phyloP scores from a whole-genome alignment of 345 rosid species.

The Sonneratia alba region DNA sequence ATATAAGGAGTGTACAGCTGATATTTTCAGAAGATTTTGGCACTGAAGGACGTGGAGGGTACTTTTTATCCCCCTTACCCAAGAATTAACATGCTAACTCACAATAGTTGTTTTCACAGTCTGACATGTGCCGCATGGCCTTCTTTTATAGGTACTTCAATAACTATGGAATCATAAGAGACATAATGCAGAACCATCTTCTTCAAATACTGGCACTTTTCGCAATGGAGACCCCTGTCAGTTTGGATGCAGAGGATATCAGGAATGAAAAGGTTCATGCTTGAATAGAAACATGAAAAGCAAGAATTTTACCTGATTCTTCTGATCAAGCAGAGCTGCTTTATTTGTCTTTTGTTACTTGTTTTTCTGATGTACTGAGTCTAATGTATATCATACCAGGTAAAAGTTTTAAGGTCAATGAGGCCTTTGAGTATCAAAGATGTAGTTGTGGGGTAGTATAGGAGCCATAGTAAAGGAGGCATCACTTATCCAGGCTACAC shows the following conservation, averaged over 20 bases:
- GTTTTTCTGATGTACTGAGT: slow-evolving; percentile 6
- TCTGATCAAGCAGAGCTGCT: neutral
- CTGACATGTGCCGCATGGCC: neutral
- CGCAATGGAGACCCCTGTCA: slow-evolving; percentile 99
- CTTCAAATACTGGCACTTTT: slow-evolving; percentile 96
- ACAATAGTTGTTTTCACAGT: neutral
- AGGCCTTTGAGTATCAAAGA: slow-evolving; percentile 75
- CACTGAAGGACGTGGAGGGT: slow-evolving; percentile 99
- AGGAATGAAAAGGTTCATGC: slow-evolving; percentile 79
- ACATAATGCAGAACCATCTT: slow-evolving; percentile 98
- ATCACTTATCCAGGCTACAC: slow-evolving; percentile 69
- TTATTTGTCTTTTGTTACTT: neutral
- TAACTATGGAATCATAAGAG: slow-evolving; percentile 89
- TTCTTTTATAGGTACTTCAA: slow-evolving; percentile 63
- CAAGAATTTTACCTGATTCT: neutral
- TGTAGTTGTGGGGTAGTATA: slow-evolving; percentile 84
- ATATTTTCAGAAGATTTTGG: slow-evolving; percentile 98
- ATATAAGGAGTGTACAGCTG: slow-evolving; percentile 81
- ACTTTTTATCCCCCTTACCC: slow-evolving; percentile 14
- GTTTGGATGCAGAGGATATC: slow-evolving; percentile 96
- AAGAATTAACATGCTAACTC: neutral
- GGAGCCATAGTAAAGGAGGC: slow-evolving; percentile 84
- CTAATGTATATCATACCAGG: slow-evolving; percentile 43
- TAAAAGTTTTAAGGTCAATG: slow-evolving; percentile 94
- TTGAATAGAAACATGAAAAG: neutral